Conservation (phyloP, 2,329 filamentous ascomycete genomes). For the Epichloe uncinata region DNA sequence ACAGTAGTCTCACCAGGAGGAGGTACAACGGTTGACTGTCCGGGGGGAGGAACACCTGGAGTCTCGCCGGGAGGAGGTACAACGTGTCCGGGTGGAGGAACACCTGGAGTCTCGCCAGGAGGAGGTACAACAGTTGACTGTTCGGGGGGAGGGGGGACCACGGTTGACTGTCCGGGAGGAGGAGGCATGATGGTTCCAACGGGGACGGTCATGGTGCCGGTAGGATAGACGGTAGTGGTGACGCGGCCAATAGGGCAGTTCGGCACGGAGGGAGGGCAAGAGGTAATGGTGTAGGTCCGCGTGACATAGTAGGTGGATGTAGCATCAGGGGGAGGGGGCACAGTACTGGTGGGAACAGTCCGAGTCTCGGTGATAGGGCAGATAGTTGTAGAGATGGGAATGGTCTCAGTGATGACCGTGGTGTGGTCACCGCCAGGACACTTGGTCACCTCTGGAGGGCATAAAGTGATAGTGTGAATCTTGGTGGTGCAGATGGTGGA, state of each 20-base stretch:
- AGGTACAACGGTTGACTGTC: neutral
- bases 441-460: slow-evolving; percentile 17
- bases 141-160: neutral
- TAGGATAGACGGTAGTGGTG: slow-evolving; percentile 16
- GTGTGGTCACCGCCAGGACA: slow-evolving; percentile 17
- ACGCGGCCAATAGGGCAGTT: slow-evolving; percentile 20
- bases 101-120: neutral
- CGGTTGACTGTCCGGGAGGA: neutral
- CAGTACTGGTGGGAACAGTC: neutral
- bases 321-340: neutral
- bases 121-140: neutral
- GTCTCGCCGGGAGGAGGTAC: neutral
- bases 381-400: slow-evolving; percentile 25
- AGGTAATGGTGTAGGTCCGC: slow-evolving; percentile 20
- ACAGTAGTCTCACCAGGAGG: neutral
- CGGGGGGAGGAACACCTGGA: neutral
- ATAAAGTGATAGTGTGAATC: slow-evolving; percentile 16
- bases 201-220: slow-evolving; percentile 18
- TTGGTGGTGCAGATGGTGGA: slow-evolving; percentile 19
- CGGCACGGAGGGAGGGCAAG: slow-evolving; percentile 16
- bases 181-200: neutral
- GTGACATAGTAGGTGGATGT: slow-evolving; percentile 17
- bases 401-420: slow-evolving; percentile 16
- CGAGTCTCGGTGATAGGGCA: slow-evolving; percentile 23
- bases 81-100: neutral